Conservation (phyloP, 495 filamentous ascomycete genomes). For the Penicillium silybi region DNA sequence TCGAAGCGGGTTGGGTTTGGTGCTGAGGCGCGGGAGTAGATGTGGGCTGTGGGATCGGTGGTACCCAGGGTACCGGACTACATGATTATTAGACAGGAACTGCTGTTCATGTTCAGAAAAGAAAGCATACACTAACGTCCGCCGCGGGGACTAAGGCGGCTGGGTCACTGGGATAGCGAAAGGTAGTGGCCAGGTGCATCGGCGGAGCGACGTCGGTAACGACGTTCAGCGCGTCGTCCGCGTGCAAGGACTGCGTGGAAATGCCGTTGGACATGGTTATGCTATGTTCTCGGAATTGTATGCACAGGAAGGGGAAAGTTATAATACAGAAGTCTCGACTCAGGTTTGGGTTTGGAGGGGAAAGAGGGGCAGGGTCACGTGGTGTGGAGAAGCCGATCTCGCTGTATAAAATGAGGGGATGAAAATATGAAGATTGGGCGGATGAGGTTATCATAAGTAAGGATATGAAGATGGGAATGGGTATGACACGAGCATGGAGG, state of each 20-base stretch:
- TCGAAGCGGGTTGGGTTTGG: conserved; percentile 85
- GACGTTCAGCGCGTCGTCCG: conserved; percentile 71
- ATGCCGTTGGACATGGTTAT: conserved; percentile 32
- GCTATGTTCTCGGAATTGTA: conserved; percentile 25
- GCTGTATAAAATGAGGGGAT: neutral
- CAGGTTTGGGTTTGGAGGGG: neutral
- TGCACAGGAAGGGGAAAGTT: conserved; percentile 20
- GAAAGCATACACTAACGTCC: conserved; percentile 33
- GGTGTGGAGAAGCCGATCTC: conserved; percentile 8
- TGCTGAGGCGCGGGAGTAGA: conserved; percentile 76
- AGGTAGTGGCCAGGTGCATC: conserved; percentile 84
- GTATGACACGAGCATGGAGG: neutral
- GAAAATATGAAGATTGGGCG: neutral
- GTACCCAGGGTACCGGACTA: conserved; percentile 13
- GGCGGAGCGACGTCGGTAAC: conserved; percentile 77
- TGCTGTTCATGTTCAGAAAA: neutral
- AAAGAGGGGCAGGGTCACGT: conserved; percentile 22
- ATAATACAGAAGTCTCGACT: conserved; percentile 15
- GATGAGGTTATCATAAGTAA: no score
- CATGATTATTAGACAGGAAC: neutral
- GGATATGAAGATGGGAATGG: neutral
- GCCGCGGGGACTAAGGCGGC: conserved; percentile 49
- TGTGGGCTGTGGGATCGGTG: conserved; percentile 27
- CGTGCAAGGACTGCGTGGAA: conserved; percentile 78
- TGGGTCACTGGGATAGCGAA: conserved; percentile 71